These are phyloP conservation scores for Eustoma russellianum DNA, from an alignment of 257 asterid genomes.

Conservation along the genomic window DNA sequence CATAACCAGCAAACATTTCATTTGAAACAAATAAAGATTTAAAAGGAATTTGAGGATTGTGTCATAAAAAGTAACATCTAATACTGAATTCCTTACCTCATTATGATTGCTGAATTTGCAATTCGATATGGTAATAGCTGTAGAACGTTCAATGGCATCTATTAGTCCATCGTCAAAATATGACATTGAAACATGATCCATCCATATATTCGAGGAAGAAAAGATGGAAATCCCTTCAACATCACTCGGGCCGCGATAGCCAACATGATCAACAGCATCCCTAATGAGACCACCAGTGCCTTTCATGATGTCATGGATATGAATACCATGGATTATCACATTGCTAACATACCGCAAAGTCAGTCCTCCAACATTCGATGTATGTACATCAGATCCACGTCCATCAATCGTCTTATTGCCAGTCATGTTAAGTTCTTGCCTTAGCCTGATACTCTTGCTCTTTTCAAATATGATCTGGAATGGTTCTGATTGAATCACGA, in stretches of 20 bases:
- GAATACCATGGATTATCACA: constrained; percentile 20
- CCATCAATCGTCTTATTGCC: constrained; percentile 27
- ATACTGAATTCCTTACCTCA: constrained; percentile 6
- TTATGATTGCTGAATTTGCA: constrained; percentile 27
- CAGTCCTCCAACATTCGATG: constrained; percentile 17
- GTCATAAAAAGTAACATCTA: not conserved
- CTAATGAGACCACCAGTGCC: constrained; percentile 22
- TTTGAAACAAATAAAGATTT: not conserved
- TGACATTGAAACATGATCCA: constrained; percentile 27
- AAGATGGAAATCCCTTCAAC: constrained; percentile 29
- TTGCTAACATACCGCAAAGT: constrained; percentile 20
- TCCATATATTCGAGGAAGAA: constrained; percentile 25
- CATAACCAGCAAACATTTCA: constrained; percentile 17
- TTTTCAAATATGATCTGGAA: constrained; percentile 20
- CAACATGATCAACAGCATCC: constrained; percentile 20
- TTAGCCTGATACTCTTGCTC: constrained; percentile 20
- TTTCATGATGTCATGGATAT: constrained; percentile 16
- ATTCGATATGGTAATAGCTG: constrained; percentile 30
- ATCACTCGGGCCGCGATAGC: constrained; percentile 20
- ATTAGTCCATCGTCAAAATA: constrained; percentile 27
- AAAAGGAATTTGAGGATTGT: not conserved
- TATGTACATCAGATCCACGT: constrained; percentile 22
- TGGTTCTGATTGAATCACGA: constrained; percentile 18
- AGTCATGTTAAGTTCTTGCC: constrained; percentile 19
- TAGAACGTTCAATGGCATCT: constrained; percentile 21